phyloP scores from a whole-genome alignment of 176 grass and related monocot species.

The Rhynchospora breviuscula region DNA sequence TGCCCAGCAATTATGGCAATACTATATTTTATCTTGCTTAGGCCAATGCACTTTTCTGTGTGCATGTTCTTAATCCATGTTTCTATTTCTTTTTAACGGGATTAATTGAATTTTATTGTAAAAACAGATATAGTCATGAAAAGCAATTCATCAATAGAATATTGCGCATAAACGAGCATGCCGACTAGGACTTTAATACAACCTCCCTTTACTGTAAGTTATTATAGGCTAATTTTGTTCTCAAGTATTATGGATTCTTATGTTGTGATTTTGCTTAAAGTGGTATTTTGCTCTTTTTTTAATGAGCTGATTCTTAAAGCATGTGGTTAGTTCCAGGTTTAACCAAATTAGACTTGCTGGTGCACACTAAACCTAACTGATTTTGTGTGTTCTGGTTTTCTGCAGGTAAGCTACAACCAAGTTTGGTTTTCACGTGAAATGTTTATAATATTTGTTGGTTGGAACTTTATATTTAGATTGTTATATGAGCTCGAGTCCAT shows the following conservation, averaged over 20 bases:
- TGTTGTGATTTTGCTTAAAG: background rate
- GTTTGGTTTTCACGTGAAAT: background rate
- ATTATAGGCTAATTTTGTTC: background rate
- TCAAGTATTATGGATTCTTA: background rate
- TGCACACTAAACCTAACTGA: background rate
- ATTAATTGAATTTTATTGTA: background rate
- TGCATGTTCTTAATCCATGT: conserved; percentile 6
- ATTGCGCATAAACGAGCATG: conserved; percentile 29
- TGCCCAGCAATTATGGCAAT: background rate
- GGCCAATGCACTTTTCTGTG: background rate
- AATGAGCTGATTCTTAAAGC: background rate
- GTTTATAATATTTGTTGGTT: background rate
- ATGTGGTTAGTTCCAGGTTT: background rate
- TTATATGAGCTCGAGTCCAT: background rate
- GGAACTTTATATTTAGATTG: background rate
- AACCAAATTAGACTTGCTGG: background rate
- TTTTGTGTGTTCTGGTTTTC: background rate
- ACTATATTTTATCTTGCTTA: background rate
- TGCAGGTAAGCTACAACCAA: background rate
- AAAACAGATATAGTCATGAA: conserved; percentile 65
- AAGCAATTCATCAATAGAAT: conserved; percentile 75
- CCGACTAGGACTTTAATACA: conserved; percentile 21
- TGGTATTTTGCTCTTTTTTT: background rate
- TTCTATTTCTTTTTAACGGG: background rate
- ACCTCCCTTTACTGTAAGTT: background rate